Evolutionary conservation across 2,329 filamentous ascomycete species (phyloP), one percentile per base, ranked within the genome.

Genomic region (Diaporthe capsici): DNA sequence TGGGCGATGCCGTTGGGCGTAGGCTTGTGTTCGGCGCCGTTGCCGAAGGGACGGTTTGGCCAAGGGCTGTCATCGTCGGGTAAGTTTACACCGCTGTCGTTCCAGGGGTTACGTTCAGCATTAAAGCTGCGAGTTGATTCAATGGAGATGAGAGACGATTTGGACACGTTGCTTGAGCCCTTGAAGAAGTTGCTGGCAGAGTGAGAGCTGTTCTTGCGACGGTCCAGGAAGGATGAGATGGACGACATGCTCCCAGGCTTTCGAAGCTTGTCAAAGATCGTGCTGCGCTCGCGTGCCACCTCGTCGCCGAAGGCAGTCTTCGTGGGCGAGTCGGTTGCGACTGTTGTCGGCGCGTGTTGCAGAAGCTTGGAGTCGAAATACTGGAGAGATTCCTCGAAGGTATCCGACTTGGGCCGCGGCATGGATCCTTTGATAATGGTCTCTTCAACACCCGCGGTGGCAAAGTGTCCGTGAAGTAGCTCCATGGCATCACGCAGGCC

Each of bases 281-380:
- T 91, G 83, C 94, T 92, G 73, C 94, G 93, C 84, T 98, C 95
- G 74, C 93, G 92, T 75, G 92, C 91, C 80, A 95, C 90, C 78
- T 95, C 96, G 77, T 96, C 95, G 73, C 92, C 93, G 81, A 98
- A 98, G 68, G 91, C 94, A 71, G 93, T 91, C 80, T 96, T 95
- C 72, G 95, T 96, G 1, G 96, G 96, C 31, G 96, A 98, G 82
- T 98, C 96, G 5, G 94, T 95, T 20, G 92, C 90, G 25, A 95
- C 89, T 1, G 94, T 91, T 6, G 94, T 91, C 49, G 96, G 95
- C 5, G 96, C 96, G 81, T 97, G 95, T 84, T 98, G 97, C 72
- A 99, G 90, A 61, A 99, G 90, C 86, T 98, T 98, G 2, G 96
- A 98, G 83, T 98, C 95, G 82, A 99, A 99, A 87, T 96, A 98